Percentiles rank a stretch among this genome's conserved stretches.
Conservation (phyloP, 2,329 filamentous ascomycete genomes). For the Sporothrix protearum region DNA sequence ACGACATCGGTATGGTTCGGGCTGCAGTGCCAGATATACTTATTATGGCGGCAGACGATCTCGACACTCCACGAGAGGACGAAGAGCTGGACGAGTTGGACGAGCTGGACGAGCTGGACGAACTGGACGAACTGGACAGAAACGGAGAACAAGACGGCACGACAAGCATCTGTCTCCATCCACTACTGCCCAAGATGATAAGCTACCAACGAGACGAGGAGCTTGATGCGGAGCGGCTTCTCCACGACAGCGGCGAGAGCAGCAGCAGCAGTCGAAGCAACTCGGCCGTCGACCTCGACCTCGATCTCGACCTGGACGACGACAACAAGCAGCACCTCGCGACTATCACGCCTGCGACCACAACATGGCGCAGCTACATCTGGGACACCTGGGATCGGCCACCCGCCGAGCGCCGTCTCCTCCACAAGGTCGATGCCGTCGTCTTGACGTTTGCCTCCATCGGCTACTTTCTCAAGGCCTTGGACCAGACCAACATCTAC, state of each 20-base stretch:
- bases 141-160: neutral
- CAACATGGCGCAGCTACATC: slow-evolving; percentile 39
- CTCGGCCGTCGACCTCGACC: neutral
- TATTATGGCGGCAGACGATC: neutral
- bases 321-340: neutral
- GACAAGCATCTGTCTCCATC: neutral
- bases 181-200: neutral
- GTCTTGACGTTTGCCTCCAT: slow-evolving; percentile 37
- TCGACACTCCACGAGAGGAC: neutral
- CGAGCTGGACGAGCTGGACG: neutral
- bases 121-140: neutral
- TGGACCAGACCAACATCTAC: slow-evolving; percentile 42
- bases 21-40: neutral
- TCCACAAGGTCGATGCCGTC: slow-evolving; percentile 38
- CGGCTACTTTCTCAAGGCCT: slow-evolving; percentile 37
- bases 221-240: neutral
- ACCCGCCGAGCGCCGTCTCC: slow-evolving; percentile 34
- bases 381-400: slow-evolving; percentile 40
- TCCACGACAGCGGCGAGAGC: neutral
- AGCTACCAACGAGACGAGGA: neutral
- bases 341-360: neutral
- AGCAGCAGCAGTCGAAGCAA: neutral
- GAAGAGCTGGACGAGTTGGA: neutral
- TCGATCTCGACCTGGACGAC: neutral
- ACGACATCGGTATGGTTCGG: slow-evolving; percentile 4